These are phyloP conservation scores for Silene coronaria DNA, from an alignment of 179 eudicot genomes.

Conservation along the genomic window DNA sequence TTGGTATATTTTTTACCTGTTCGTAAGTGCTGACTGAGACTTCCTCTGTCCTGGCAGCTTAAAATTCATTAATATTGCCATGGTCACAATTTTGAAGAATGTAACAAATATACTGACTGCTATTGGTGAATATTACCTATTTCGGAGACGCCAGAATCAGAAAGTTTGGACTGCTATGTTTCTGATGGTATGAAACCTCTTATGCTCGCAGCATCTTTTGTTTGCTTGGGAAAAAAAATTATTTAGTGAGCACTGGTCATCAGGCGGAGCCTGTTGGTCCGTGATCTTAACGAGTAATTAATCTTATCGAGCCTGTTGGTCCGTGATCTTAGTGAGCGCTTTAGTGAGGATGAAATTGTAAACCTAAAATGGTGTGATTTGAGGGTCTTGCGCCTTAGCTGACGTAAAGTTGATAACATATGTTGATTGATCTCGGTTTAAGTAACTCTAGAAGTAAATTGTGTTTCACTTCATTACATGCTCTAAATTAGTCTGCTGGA, in stretches of 20 bases:
- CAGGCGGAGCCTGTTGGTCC: not conserved
- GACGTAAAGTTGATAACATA: not conserved
- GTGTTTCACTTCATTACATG: not conserved
- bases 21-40: conserved; percentile 4
- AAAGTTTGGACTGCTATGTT: conserved; percentile 83
- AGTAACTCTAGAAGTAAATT: not conserved
- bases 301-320: no score
- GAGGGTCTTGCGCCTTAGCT: not conserved
- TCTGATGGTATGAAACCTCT: conserved; percentile 50
- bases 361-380: no score
- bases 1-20: not conserved
- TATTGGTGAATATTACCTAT: conserved; percentile 57
- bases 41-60: conserved; percentile 42
- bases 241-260: not conserved
- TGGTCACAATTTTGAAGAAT: conserved; percentile 87
- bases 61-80: conserved; percentile 70
- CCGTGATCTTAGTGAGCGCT: no score
- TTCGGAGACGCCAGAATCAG: conserved; percentile 62
- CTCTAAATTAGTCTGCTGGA: not conserved
- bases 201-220: conserved; percentile 6
- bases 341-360: no score
- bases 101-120: conserved; percentile 74
- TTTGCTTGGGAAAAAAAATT: not conserved
- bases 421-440: not conserved
- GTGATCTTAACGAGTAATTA: not conserved